Conservation (phyloP, 2,329 filamentous ascomycete species). For the Verticillium tricorpus region DNA sequence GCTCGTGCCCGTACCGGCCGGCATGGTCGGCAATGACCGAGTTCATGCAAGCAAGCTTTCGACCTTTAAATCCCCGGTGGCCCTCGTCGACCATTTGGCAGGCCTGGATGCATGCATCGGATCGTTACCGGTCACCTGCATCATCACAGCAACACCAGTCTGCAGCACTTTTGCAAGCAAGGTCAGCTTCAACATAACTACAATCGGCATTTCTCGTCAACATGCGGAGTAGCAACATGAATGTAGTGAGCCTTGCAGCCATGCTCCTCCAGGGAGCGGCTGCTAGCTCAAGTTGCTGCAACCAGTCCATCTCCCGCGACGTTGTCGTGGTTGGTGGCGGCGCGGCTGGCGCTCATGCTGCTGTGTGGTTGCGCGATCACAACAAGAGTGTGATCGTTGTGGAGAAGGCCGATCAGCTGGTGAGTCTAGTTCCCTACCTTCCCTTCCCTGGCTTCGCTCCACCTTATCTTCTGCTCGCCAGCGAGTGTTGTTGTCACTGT, state of each 20-base stretch:
- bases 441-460: neutral
- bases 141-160: neutral
- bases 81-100: neutral
- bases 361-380: slow-evolving; percentile 30
- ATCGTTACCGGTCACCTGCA: neutral
- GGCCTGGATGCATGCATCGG: neutral
- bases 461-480: neutral
- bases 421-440: neutral
- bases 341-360: slow-evolving; percentile 32
- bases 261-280: neutral
- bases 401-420: slow-evolving; percentile 29
- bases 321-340: slow-evolving; percentile 36
- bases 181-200: neutral
- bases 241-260: neutral
- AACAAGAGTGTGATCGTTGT: slow-evolving; percentile 32
- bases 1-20: too few species aligned
- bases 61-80: neutral
- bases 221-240: slow-evolving; percentile 3
- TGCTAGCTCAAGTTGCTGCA: neutral
- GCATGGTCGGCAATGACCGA: neutral
- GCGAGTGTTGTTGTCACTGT: neutral
- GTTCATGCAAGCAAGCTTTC: neutral
- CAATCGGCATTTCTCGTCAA: neutral
- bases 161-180: neutral
- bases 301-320: slow-evolving; percentile 13